Base-by-base conservation (phyloP, 225 moss, liverwort and hornwort species). In the Pseudoscleropodium purum region DNA sequence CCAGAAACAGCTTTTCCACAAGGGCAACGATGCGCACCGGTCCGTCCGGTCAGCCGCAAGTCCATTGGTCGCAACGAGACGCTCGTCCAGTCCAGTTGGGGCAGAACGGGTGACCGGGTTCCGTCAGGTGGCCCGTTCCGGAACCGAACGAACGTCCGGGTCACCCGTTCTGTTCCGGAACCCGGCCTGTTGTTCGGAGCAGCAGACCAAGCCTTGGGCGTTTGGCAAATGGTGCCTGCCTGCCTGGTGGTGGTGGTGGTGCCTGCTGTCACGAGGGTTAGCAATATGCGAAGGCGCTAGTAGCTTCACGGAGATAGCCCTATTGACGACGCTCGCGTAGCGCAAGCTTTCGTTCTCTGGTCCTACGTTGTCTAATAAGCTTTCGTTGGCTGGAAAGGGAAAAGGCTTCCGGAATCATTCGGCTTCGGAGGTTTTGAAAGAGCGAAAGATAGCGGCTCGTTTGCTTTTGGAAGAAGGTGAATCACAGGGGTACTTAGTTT, bases 231-330 rank as follows among this genome's bases (percentile, higher is more conserved):
- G 67, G 57, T 79, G 54, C 26, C 36, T 81, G 87, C 29, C 56
- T 81, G 87, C 59, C 83, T 89, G 75, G 62, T 79, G 63, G 37
- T 47, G 84, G 69, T 60, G 85, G 59, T 24, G 59, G 21, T 63
- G 82, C 69, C 54, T 84, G 60, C 74, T 89, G 45, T 86, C 74
- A 74, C 62, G 84, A 91, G 92, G 92, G 92, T 92, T 92, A 89
- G 92, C 91, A 76, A 86, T 52, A n/a, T 65, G 59, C 27, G 39
- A 86, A 76, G 70, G 64, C 66, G 90, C 89, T 88, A 82, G 86
- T 88, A 76, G 81, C 65, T 61, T 89, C 56, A 63, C 52, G 36
- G 49, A 82, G 90, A 90, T 88, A 87, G 92, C 81, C 54, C 70
- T 89, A 81, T 61, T 80, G 67, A 60, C 59, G 81, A 75, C 51